Base-by-base conservation (phyloP, 805 yeast genomes). In the Kazachstania kunashirensis region DNA sequence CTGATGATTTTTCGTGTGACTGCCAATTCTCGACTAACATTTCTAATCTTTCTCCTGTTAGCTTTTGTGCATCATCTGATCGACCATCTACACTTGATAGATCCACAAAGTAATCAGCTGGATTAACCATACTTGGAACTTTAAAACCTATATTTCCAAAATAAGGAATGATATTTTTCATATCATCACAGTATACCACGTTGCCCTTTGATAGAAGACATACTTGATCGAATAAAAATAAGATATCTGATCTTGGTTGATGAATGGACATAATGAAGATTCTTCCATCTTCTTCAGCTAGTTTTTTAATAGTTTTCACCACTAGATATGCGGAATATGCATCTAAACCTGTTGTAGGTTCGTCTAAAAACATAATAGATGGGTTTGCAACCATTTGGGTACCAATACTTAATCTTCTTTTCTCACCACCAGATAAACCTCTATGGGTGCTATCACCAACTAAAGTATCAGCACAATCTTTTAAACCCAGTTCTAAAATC, bases 291-390 rank as follows among this genome's bases (percentile, higher is more conserved):
- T 61, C 56, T 30, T 53, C 53, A 0, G 83, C 76, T 24, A 79
- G 62, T 39, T 71, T 66, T 45, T 75, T 71, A 37, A 85, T 66
- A 0, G 84, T 73, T 31, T 68, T 62, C 12, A 84, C 70, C 24
- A 84, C 63, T 38, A 76, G 61, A 44, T 67, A 71, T 0, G 95
- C 88, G 10, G 86, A 77, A 42, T 75, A 76, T 5, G 94, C 77
- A 56, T 84, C 95, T 24, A 84, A 60, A 0, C 95, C 94, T 0
- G 95, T 84, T 1, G 95, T 84, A 5, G 95, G 94, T 48, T 84
- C 95, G 55, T 84, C 95, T 29, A 84, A 58, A 48, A 84, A 84
- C 41, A 85, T 57, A 2, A 84, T 62, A 0, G 86, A 74, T 0
- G 95, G 95, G 44, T 77, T 80, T 5, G 82, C 72, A 33, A 84